These are phyloP conservation scores for Vicia faba DNA, from an alignment of 306 rosid genomes.

Conservation along the genomic window DNA sequence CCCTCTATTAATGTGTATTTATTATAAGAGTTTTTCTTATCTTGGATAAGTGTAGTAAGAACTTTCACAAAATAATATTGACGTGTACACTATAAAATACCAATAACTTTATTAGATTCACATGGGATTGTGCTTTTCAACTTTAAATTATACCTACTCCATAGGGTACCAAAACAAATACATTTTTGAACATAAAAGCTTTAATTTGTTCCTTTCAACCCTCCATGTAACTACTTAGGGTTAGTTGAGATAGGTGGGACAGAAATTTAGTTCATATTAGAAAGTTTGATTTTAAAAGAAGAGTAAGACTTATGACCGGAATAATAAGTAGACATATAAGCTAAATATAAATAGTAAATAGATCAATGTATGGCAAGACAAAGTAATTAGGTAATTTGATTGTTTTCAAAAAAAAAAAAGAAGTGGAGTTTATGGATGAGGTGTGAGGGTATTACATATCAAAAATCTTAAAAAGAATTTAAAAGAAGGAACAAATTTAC, in stretches of 20 bases:
- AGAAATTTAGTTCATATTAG: neutral
- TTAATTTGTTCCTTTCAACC: neutral
- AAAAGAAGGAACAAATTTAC: no score
- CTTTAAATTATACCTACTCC: slow-evolving; percentile 15
- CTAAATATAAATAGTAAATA: no score
- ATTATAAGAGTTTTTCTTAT: neutral
- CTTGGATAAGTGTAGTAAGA: neutral
- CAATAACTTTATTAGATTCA: neutral
- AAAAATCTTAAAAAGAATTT: no score
- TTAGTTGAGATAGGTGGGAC: slow-evolving; percentile 4
- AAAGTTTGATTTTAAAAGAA: neutral
- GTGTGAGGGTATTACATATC: no score
- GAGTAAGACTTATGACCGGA: no score
- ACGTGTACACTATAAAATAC: neutral
- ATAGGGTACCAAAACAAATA: slow-evolving; percentile 8
- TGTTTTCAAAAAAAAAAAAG: no score
- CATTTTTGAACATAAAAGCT: neutral
- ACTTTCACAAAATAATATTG: neutral
- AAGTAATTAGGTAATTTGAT: no score
- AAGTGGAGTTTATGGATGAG: no score
- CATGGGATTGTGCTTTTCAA: slow-evolving; percentile 1
- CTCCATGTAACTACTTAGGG: neutral
- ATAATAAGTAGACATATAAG: no score
- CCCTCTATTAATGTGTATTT: neutral
- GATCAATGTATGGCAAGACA: no score